Percentiles rank a stretch among this genome's conserved stretches.
phyloP scores from a whole-genome alignment of 768 basidiomycete species.

The Phylloporus arenicola region DNA sequence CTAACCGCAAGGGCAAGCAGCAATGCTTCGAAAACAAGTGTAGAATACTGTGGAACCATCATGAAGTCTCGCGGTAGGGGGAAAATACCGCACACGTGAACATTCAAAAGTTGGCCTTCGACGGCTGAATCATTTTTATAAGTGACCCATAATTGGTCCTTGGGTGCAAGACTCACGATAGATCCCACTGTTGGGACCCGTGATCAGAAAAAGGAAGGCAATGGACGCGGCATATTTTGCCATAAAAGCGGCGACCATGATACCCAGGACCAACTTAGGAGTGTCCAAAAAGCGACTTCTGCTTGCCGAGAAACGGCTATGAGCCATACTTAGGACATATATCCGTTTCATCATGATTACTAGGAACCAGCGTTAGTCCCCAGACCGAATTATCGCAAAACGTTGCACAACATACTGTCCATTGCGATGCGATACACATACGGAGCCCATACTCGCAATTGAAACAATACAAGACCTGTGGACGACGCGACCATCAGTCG shows the following conservation, averaged over 20 bases:
- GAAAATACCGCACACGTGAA: neutral
- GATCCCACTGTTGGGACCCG: slow-evolving; percentile 9
- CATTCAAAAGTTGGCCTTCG: neutral
- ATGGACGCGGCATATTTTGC: slow-evolving; percentile 3
- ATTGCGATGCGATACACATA: slow-evolving; percentile 9
- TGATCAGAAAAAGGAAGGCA: slow-evolving; percentile 6
- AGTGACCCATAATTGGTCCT: neutral
- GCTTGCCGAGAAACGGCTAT: neutral
- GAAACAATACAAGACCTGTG: too few species aligned
- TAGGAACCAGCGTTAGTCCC: neutral
- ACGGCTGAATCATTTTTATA: neutral
- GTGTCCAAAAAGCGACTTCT: neutral
- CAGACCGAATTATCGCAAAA: neutral
- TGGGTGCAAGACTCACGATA: neutral
- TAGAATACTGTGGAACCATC: slow-evolving; percentile 5
- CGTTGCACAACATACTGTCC: slow-evolving; percentile 11
- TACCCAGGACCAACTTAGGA: slow-evolving; percentile 2
- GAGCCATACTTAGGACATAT: slow-evolving; percentile 6
- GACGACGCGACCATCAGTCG: too few species aligned
- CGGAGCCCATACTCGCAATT: too few species aligned
- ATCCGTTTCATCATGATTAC: slow-evolving; percentile 21
- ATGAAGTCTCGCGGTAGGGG: neutral
- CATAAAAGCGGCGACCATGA: slow-evolving; percentile 6
- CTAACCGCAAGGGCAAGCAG: slow-evolving; percentile 13
- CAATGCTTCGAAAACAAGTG: slow-evolving; percentile 12